Percentiles rank a stretch among this genome's conserved stretches.
Conservation (phyloP, 805 yeast species). For the Yueomyces sinensis region DNA sequence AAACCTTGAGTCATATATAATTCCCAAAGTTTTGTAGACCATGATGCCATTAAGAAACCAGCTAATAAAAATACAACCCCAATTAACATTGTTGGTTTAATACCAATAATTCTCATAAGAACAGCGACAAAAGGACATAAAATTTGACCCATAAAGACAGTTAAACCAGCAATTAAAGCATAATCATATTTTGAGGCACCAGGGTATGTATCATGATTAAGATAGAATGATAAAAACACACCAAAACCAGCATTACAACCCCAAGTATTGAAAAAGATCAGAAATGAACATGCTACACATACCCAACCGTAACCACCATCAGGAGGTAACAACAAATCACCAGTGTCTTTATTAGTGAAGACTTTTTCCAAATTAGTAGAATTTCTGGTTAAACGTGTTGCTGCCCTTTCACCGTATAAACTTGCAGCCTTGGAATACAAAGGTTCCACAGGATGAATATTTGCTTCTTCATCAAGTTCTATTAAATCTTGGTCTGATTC, state of each 20-base stretch:
- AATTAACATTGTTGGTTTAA: conserved; percentile 31
- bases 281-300: conserved; percentile 34
- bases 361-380: not conserved
- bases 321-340: conserved; percentile 29
- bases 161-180: conserved; percentile 56
- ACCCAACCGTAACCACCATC: conserved; percentile 69
- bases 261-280: conserved; percentile 53
- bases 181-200: conserved; percentile 48
- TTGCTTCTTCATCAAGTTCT: not conserved
- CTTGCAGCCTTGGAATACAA: no score
- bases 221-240: conserved; percentile 44
- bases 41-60: conserved; percentile 48
- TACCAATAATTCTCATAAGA: conserved; percentile 36
- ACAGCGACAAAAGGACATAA: conserved; percentile 45
- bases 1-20: conserved; percentile 57
- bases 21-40: conserved; percentile 48
- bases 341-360: conserved; percentile 23
- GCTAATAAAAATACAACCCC: conserved; percentile 41
- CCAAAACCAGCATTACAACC: conserved; percentile 60
- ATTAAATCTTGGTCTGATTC: not conserved
- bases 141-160: conserved; percentile 41
- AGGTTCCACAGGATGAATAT: no score
- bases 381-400: not conserved
- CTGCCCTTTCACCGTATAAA: no score
- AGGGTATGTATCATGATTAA: conserved; percentile 34